phyloP scores from a whole-genome alignment of 176 grass and related monocot genomes.

The Puya raimondii region DNA sequence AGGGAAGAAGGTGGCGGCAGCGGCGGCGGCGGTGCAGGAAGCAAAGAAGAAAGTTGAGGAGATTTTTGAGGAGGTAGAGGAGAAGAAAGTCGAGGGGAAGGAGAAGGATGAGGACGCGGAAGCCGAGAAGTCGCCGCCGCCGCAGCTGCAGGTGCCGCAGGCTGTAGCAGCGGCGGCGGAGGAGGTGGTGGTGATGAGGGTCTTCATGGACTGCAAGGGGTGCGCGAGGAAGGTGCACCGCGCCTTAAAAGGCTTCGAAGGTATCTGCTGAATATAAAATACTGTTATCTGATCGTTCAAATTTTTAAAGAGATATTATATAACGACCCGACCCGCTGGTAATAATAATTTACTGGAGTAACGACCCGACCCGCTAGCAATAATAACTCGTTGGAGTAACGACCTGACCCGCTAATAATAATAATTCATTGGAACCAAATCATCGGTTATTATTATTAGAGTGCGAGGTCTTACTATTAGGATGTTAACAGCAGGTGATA shows the following conservation, averaged over 20 bases:
- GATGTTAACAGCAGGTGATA: too few species aligned
- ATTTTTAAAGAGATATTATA: too few species aligned
- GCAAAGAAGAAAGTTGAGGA: not conserved
- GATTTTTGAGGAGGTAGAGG: not conserved
- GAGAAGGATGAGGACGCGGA: not conserved
- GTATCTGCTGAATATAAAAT: conserved; percentile 7
- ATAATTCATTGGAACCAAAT: too few species aligned
- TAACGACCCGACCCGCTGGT: too few species aligned
- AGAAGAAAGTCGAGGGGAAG: conserved; percentile 10
- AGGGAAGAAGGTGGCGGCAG: conserved; percentile 6
- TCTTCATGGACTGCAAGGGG: conserved; percentile 52
- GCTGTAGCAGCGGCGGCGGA: conserved; percentile 17
- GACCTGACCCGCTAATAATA: too few species aligned
- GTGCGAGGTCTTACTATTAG: too few species aligned
- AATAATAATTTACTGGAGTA: too few species aligned
- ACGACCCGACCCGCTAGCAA: too few species aligned
- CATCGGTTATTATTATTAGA: too few species aligned
- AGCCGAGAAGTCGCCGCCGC: not conserved
- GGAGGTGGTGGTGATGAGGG: conserved; percentile 52
- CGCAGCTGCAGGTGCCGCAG: conserved; percentile 3
- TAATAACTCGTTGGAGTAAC: too few species aligned
- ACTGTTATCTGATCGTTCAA: too few species aligned
- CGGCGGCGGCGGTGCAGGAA: not conserved
- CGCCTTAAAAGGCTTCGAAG: conserved; percentile 37
- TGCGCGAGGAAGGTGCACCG: conserved; percentile 48